These are phyloP conservation scores for Paralagenidium karlingii DNA, from an alignment of 352 stramenopile genomes.

Conservation along the genomic window DNA sequence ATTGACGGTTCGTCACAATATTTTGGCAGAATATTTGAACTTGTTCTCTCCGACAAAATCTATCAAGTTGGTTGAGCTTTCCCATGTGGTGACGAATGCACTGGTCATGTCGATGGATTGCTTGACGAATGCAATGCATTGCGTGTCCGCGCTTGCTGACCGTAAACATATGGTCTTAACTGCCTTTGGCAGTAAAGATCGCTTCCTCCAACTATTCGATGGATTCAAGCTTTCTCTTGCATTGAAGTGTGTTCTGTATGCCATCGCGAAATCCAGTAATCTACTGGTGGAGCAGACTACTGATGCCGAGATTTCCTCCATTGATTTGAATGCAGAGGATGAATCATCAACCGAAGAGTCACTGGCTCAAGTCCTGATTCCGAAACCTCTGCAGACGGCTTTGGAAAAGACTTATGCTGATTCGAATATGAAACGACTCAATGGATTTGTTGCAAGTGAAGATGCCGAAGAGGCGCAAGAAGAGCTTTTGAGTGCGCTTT, in stretches of 20 bases:
- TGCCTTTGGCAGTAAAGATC: slow-evolving; percentile 43
- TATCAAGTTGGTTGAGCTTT: slow-evolving; percentile 37
- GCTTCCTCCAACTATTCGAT: slow-evolving; percentile 51
- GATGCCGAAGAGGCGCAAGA: slow-evolving; percentile 21
- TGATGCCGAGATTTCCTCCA: slow-evolving; percentile 16
- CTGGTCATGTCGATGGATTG: slow-evolving; percentile 9
- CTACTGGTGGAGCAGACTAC: neutral
- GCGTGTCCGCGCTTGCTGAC: neutral
- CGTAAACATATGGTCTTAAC: slow-evolving; percentile 6
- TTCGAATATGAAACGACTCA: slow-evolving; percentile 13
- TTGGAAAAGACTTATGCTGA: slow-evolving; percentile 35
- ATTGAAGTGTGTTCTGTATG: no score
- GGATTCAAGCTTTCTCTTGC: no score
- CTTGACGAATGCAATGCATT: neutral
- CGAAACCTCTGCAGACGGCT: slow-evolving; percentile 40
- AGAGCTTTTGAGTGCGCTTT: slow-evolving; percentile 31
- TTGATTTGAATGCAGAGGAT: slow-evolving; percentile 72
- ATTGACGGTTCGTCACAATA: neutral
- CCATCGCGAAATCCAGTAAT: neutral
- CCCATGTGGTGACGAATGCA: slow-evolving; percentile 29
- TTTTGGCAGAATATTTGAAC: slow-evolving; percentile 22
- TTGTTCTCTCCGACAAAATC: slow-evolving; percentile 20
- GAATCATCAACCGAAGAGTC: slow-evolving; percentile 57
- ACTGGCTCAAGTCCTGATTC: slow-evolving; percentile 47
- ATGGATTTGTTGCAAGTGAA: slow-evolving; percentile 25